phyloP scores from a whole-genome alignment of 352 stramenopile species.

The Peronosclerospora sorghi region DNA sequence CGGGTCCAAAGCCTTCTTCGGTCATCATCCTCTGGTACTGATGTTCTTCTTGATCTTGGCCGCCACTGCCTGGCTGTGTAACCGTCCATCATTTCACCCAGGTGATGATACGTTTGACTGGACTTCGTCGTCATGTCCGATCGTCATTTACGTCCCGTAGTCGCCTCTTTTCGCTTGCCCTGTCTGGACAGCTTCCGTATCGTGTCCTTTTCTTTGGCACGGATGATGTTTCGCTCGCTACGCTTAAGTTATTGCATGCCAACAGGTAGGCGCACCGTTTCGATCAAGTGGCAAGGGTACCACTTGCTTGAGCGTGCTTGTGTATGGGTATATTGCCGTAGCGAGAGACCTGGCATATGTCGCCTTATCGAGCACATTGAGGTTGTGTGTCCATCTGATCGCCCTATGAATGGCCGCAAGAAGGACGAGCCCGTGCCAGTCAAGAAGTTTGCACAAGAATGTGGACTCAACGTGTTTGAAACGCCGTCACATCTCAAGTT shows the following conservation, averaged over 20 bases:
- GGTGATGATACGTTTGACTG: too few relatives aligned
- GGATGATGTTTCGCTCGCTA: slow-evolving; percentile 74
- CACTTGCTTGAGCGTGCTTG: background rate
- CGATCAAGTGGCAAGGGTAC: slow-evolving; percentile 3
- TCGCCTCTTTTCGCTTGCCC: slow-evolving; percentile 21
- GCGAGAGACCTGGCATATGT: slow-evolving; percentile 12
- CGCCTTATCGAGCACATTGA: slow-evolving; percentile 44
- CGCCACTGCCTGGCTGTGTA: too few relatives aligned
- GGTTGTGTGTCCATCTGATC: slow-evolving; percentile 73
- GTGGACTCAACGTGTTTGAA: slow-evolving; percentile 48
- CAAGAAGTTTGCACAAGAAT: slow-evolving; percentile 54
- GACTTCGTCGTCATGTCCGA: background rate
- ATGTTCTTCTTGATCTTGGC: too few relatives aligned
- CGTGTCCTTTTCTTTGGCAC: slow-evolving; percentile 82
- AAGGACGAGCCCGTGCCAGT: slow-evolving; percentile 59
- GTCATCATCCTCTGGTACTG: too few relatives aligned
- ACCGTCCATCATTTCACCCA: too few relatives aligned
- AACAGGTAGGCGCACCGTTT: slow-evolving; percentile 34
- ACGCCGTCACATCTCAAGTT: slow-evolving; percentile 65
- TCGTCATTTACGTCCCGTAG: slow-evolving; percentile 2
- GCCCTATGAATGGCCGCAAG: slow-evolving; percentile 54
- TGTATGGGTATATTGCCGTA: slow-evolving; percentile 7
- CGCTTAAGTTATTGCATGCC: slow-evolving; percentile 49
- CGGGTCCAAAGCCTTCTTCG: too few relatives aligned
- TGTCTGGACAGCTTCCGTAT: slow-evolving; percentile 20